Evolutionary conservation across 129 eudicot genomes (phyloP).

Genomic region (Flaveria trinervia): DNA sequence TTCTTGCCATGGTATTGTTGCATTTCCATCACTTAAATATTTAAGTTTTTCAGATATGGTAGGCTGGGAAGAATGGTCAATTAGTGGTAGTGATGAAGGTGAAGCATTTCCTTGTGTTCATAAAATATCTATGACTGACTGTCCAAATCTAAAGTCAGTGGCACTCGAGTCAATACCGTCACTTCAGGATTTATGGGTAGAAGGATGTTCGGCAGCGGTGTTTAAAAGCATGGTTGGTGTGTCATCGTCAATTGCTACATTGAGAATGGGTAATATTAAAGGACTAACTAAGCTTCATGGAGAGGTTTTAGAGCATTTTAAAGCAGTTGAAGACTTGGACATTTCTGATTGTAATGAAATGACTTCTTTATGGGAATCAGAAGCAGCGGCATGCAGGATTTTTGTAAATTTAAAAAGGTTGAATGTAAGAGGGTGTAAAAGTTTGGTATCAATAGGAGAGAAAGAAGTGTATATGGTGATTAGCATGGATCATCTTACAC

Average conservation of each 20-base stretch:
- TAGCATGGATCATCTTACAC: background rate
- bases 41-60: slow-evolving; percentile 12
- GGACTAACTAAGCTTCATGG: too few species aligned
- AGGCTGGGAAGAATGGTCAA: slow-evolving; percentile 19
- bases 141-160: slow-evolving; percentile 20
- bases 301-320: too few species aligned
- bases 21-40: slow-evolving; percentile 29
- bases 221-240: slow-evolving; percentile 23
- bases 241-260: background rate
- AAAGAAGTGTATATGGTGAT: background rate
- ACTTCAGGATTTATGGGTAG: background rate
- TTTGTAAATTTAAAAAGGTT: too few species aligned
- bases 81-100: background rate
- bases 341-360: background rate
- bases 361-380: too few species aligned
- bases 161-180: background rate
- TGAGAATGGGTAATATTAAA: too few species aligned
- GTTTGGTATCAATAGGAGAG: background rate
- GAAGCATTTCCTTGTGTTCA: slow-evolving; percentile 19
- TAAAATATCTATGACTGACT: background rate
- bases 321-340: background rate
- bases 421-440: background rate
- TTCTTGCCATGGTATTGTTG: background rate
- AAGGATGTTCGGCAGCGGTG: slow-evolving; percentile 11
- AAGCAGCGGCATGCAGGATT: too few species aligned